Base-by-base conservation (phyloP, 2,329 filamentous ascomycete genomes). In the Lasiodiplodia theobromae region DNA sequence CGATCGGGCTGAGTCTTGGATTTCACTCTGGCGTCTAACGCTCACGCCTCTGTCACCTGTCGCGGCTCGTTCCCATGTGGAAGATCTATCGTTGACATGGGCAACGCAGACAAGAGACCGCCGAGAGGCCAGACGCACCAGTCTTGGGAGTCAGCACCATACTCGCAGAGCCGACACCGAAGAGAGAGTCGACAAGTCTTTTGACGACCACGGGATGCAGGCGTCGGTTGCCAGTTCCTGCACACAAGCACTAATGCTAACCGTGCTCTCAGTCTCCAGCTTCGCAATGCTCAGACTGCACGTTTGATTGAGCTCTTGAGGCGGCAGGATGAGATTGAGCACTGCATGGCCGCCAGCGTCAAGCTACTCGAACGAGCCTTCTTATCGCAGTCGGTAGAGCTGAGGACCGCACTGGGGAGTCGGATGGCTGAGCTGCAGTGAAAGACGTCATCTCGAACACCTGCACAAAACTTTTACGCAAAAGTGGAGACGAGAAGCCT, bases 151-250 rank as follows among this genome's bases (percentile, higher is more conserved):
- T 38, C 52, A 68, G 2, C 77, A 78, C 69, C 54, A 68, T 5
- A 52, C 23, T 8, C 64, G 70, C 31, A 66, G 69, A 25, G 49
- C 69, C 23, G 58, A 68, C 1, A 51, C 70, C n/a, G 68, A 74
- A 40, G 58, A 68, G 8, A 68, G 68, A 18, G 74, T 79, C 69
- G 71, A 66, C 47, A 68, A 65, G 0, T 40, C 75, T 6, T 77
- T 78, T 56, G 72, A 74, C 18, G 60, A 73, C 2, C 73, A 77
- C 38, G 73, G 76, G 58, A 67, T 69, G 28, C 62, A 76, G 67
- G 67, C 72, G 78, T 80, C 72, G 75, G 75, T 49, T 44, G 14
- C 21, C 31, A 18, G 18, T 16, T 37, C 28, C 11, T 8, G 25
- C 16, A 14, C 16, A 23, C 7, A n/a, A 21, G 18, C 18, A 21